These are phyloP conservation scores for Auricularia sp. DNA, from an alignment of 768 basidiomycete genomes.

Conservation along the genomic window DNA sequence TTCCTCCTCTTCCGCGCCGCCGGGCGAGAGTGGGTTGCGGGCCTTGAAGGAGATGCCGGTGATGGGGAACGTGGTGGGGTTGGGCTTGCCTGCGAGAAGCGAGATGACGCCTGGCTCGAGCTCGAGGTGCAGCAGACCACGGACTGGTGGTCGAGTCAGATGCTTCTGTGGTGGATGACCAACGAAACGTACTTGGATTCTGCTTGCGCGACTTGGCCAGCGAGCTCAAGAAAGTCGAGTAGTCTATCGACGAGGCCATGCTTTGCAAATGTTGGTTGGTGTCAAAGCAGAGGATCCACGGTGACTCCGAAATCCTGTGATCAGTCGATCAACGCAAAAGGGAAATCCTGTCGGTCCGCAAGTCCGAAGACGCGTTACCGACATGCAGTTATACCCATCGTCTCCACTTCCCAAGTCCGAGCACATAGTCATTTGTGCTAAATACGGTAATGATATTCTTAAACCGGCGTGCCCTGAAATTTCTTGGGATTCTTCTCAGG, in stretches of 20 bases:
- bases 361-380: too few species aligned
- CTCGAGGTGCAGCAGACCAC: slow-evolving; percentile 70
- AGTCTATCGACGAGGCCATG: background rate
- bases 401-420: too few species aligned
- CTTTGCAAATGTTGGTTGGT: background rate
- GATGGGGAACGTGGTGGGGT: slow-evolving; percentile 85
- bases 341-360: too few species aligned
- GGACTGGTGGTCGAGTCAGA: slow-evolving; percentile 25
- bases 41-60: slow-evolving; percentile 62
- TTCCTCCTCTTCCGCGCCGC: slow-evolving; percentile 33
- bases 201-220: background rate
- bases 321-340: too few species aligned
- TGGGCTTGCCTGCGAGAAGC: slow-evolving; percentile 85
- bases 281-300: background rate
- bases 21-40: slow-evolving; percentile 28
- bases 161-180: background rate
- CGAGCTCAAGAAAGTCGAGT: background rate
- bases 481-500: too few species aligned
- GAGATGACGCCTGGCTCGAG: slow-evolving; percentile 67
- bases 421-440: too few species aligned
- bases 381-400: too few species aligned
- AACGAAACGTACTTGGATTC: background rate
- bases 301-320: background rate
- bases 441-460: too few species aligned
- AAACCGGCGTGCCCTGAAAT: too few species aligned